Evolutionary conservation across 2,329 filamentous ascomycete genomes (phyloP).

Genomic region (Malbranchea zuffiana): DNA sequence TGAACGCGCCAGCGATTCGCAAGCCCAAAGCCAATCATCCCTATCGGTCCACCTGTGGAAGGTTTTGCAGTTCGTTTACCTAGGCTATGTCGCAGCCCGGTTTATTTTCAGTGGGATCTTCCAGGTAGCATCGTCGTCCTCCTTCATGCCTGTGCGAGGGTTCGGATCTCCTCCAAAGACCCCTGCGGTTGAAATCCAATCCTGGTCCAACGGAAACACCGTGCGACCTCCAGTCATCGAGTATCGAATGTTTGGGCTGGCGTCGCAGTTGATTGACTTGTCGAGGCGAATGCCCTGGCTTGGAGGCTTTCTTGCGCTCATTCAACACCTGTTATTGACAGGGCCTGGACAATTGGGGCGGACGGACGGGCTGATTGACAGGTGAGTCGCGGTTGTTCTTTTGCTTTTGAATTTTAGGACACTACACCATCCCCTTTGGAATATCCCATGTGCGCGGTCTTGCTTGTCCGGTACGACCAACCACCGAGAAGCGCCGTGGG

Average conservation of each 20-base stretch:
- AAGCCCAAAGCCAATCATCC: slow-evolving; percentile 24
- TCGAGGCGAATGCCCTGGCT: slow-evolving; percentile 85
- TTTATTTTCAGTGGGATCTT: slow-evolving; percentile 54
- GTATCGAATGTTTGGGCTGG: slow-evolving; percentile 67
- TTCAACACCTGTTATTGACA: slow-evolving; percentile 60
- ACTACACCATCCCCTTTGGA: slow-evolving; percentile 11
- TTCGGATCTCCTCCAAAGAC: slow-evolving; percentile 19
- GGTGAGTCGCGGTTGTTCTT: slow-evolving; percentile 52
- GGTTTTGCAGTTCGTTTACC: slow-evolving; percentile 41
- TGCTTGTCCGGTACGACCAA: slow-evolving; percentile 1
- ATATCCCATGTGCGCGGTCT: slow-evolving; percentile 5
- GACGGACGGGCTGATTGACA: slow-evolving; percentile 71
- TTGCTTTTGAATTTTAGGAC: slow-evolving; percentile 19
- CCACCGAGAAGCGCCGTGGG: slow-evolving; percentile 6
- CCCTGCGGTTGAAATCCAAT: slow-evolving; percentile 22
- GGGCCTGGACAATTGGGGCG: slow-evolving; percentile 66
- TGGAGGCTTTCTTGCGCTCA: slow-evolving; percentile 59
- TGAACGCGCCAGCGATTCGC: slow-evolving; percentile 18
- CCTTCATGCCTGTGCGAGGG: slow-evolving; percentile 15
- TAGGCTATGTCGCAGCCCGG: slow-evolving; percentile 52
- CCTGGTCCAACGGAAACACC: slow-evolving; percentile 22
- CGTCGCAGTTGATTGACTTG: slow-evolving; percentile 62
- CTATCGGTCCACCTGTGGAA: slow-evolving; percentile 39
- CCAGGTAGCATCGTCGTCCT: slow-evolving; percentile 46
- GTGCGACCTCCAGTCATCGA: slow-evolving; percentile 54